Base-by-base conservation (phyloP, 2,329 filamentous ascomycete genomes). In the Emmonsia crescens region DNA sequence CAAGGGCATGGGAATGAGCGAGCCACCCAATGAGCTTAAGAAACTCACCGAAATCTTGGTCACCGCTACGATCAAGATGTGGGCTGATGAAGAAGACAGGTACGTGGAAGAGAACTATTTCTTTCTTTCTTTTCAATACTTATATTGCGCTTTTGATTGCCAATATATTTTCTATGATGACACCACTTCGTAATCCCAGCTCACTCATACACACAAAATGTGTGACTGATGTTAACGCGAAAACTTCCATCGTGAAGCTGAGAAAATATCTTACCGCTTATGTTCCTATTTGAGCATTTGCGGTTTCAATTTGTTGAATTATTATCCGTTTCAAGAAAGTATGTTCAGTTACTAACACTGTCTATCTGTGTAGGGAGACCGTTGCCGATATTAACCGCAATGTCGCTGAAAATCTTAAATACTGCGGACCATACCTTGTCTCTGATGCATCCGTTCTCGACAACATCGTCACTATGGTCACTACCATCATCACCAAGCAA, bases 381-480 rank as follows among this genome's bases (percentile, higher is more conserved):
- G 88, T 97, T 62, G 95, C 92, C 46, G 93, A 96, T 71, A 91
- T 97, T 79, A 96, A 96, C 82, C 89, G 91, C 73, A 95, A 94
- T 73, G 81, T 97, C 60, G 89, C 91, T 27, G 90, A 91, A 60
- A 93, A 91, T 14, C 84, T 99, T 67, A 96, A 95, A 79, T 84
- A 89, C 61, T 95, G 91, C 70, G 94, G 94, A 56, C 93, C 94
- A 21, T 87, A 91, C 24, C 85, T 96, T 64, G 82, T 97, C 33
- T 83, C 86, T 48, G 85, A 89, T 70, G 82, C 86, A 67, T 84
- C 87, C 46, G 84, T 89, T 67, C 83, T 93, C 60, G 84, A 91
- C 70, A 86, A 91, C 72, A 83, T 91, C 59, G 85, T 92, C 62
- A 85, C 89, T 36, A 84, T 89, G 62, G 77, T 96, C 61, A 82